Conservation (phyloP, 495 filamentous ascomycete genomes). For the Neurospora tetraspora region DNA sequence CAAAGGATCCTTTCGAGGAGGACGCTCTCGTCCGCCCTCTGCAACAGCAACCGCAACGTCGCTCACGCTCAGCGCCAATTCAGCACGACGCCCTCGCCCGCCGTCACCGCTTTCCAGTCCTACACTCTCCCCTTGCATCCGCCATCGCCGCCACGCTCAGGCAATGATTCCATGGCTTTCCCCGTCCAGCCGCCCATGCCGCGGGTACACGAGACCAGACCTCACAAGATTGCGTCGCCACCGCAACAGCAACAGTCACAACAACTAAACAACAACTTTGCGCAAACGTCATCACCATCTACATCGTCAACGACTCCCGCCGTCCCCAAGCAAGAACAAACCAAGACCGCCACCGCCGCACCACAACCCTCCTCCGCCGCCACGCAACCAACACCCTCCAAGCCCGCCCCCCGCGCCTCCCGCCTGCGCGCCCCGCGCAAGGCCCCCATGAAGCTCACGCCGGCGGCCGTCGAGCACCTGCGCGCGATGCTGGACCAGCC, state of each 20-base stretch:
- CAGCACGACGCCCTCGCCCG: constrained; percentile 46
- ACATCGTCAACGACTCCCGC: constrained; percentile 12
- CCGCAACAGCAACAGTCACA: constrained; percentile 6
- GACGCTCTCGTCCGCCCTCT: constrained; percentile 17
- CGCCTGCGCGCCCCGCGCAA: constrained; percentile 71
- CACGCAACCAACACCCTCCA: neutral
- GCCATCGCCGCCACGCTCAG: constrained; percentile 54
- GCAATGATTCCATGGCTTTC: constrained; percentile 59
- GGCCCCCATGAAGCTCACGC: constrained; percentile 80
- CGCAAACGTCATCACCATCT: neutral
- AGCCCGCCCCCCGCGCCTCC: constrained; percentile 33
- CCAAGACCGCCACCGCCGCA: constrained; percentile 1
- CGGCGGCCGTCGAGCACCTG: constrained; percentile 66
- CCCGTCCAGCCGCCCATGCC: constrained; percentile 27
- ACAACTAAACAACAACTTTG: constrained; percentile 10
- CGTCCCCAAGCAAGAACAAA: constrained; percentile 24
- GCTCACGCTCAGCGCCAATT: constrained; percentile 47
- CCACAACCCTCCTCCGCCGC: constrained; percentile 1
- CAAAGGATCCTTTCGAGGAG: constrained; percentile 15
- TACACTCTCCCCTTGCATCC: constrained; percentile 51
- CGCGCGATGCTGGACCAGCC: constrained; percentile 66
- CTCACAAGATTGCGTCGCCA: constrained; percentile 25
- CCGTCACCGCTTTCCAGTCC: constrained; percentile 61
- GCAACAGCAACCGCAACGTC: constrained; percentile 5
- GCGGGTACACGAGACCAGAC: constrained; percentile 43